Percentiles rank a stretch among this genome's conserved stretches.
Conservation (phyloP, 768 basidiomycete genomes). For the Leccinum variicolor region DNA sequence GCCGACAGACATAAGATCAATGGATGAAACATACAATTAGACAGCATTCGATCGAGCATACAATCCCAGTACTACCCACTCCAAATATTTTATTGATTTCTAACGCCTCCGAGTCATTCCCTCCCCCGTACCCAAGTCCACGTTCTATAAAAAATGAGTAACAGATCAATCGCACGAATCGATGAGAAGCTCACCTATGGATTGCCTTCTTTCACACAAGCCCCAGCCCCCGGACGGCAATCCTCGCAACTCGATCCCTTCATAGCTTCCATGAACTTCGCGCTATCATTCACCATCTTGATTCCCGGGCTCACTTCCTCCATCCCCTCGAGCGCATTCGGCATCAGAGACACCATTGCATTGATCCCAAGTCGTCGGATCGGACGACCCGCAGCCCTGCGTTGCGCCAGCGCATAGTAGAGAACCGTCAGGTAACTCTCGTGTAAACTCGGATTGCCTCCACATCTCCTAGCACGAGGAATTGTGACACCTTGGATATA, state of each 20-base stretch:
- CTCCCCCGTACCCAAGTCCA: background rate
- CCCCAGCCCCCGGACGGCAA: background rate
- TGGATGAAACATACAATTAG: background rate
- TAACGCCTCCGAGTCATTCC: background rate
- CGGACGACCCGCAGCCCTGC: background rate
- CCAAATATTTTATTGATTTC: background rate
- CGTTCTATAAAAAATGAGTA: background rate
- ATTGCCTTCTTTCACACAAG: background rate
- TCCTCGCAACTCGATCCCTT: background rate
- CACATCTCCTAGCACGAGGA: background rate
- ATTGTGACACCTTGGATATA: background rate
- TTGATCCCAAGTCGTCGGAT: background rate
- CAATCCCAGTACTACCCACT: background rate
- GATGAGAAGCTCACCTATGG: background rate
- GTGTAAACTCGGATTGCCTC: background rate
- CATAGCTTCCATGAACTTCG: background rate
- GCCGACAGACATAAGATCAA: background rate
- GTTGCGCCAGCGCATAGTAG: background rate
- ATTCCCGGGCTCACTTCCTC: background rate
- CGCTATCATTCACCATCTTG: background rate
- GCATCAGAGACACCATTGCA: background rate
- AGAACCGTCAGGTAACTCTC: background rate
- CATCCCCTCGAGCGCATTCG: background rate
- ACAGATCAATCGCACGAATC: background rate
- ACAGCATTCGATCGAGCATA: background rate